phyloP scores from a whole-genome alignment of 2,329 filamentous ascomycete species.

The Herpotrichia juniperi region DNA sequence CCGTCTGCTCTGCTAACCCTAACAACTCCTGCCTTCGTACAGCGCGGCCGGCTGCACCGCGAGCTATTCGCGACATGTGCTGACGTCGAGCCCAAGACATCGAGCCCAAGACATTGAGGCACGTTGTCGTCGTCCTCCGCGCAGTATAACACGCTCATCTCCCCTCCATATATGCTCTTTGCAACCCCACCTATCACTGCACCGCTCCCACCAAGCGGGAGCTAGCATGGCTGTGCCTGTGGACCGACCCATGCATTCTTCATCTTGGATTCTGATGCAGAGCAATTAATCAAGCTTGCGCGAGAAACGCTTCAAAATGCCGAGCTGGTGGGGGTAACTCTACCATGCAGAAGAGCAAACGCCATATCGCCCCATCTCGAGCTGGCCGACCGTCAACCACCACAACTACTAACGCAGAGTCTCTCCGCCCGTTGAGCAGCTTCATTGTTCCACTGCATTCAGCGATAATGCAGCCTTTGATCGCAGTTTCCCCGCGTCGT shows the following conservation, averaged over 20 bases:
- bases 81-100: no score
- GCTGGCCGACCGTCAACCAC: background rate
- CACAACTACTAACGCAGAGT: background rate
- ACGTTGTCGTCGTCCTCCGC: no score
- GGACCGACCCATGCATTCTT: background rate
- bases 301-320: slow-evolving; percentile 23
- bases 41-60: no score
- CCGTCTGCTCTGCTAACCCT: no score
- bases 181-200: no score
- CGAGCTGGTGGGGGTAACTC: background rate
- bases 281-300: slow-evolving; percentile 28
- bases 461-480: slow-evolving; percentile 11
- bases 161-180: no score
- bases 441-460: slow-evolving; percentile 19
- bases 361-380: slow-evolving; percentile 7
- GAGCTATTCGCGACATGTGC: no score
- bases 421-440: background rate
- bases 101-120: no score
- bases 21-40: no score
- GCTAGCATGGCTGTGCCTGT: slow-evolving; percentile 3
- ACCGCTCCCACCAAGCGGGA: slow-evolving; percentile 25
- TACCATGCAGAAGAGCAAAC: background rate
- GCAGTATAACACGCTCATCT: no score
- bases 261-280: slow-evolving; percentile 16
- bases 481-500: slow-evolving; percentile 10